phyloP scores from a whole-genome alignment of 352 stramenopile genomes.

The Pilasporangium apinafurcum region DNA sequence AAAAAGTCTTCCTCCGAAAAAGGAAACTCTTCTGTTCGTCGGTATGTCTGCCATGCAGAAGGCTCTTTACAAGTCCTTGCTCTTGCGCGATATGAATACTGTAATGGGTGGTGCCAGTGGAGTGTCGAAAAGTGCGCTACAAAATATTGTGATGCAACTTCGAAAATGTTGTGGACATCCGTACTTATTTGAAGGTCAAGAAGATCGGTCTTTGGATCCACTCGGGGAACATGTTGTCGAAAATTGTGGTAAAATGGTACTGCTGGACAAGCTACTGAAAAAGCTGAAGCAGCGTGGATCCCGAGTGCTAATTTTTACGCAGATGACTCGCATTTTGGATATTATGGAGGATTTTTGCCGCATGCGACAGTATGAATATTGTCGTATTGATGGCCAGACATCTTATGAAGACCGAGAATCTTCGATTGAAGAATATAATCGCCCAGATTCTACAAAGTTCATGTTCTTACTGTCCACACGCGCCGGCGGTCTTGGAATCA shows the following conservation, averaged over 20 bases:
- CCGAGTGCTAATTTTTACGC: conserved; percentile 89
- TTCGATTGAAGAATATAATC: conserved; percentile 95
- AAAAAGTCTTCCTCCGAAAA: conserved; percentile 96
- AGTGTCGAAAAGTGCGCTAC: conserved; percentile 72
- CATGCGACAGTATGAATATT: conserved; percentile 90
- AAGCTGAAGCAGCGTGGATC: conserved; percentile 86
- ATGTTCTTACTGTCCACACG: conserved; percentile 97
- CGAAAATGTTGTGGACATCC: conserved; percentile 89
- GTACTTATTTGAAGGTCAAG: conserved; percentile 93
- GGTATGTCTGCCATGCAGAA: conserved; percentile 93
- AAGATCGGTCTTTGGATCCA: conserved; percentile 92
- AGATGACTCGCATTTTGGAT: conserved; percentile 91
- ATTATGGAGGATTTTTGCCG: conserved; percentile 96
- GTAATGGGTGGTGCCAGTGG: conserved; percentile 60
- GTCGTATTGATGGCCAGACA: conserved; percentile 85
- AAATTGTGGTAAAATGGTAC: conserved; percentile 97
- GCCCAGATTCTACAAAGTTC: conserved; percentile 94
- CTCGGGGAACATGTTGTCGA: conserved; percentile 96
- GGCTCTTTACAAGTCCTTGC: conserved; percentile 94
- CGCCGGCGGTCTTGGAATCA: conserved; percentile 97
- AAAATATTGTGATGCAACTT: conserved; percentile 87
- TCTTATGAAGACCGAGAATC: conserved; percentile 81
- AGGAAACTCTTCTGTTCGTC: conserved; percentile 94
- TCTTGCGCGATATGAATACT: conserved; percentile 94
- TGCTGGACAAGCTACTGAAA: conserved; percentile 91